These are phyloP conservation scores for Whalleya microplaca DNA, from an alignment of 2,329 filamentous ascomycete genomes.

Conservation along the genomic window DNA sequence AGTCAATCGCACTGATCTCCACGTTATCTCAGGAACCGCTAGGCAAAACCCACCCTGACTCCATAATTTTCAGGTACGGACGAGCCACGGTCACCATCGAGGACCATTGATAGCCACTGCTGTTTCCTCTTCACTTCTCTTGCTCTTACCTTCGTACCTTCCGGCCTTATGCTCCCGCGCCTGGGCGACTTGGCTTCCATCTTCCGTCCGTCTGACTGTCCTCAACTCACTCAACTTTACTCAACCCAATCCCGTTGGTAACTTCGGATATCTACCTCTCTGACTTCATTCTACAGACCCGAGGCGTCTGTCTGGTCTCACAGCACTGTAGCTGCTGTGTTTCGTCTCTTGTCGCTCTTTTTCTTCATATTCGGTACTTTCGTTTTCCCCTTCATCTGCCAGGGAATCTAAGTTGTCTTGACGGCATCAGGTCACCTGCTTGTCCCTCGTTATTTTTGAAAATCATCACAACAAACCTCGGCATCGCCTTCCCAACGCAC, in stretches of 20 bases:
- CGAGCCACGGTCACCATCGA: too few relatives aligned
- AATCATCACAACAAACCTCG: constrained; percentile 9
- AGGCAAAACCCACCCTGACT: neutral
- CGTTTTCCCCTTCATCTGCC: constrained; percentile 19
- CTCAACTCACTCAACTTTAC: neutral
- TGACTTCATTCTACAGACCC: constrained; percentile 16
- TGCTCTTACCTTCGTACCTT: neutral
- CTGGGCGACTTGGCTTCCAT: neutral
- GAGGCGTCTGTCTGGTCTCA: constrained; percentile 20
- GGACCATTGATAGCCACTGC: too few relatives aligned
- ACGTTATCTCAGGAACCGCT: neutral
- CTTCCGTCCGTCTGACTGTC: neutral
- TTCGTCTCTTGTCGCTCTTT: constrained; percentile 26
- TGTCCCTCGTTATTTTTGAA: constrained; percentile 22
- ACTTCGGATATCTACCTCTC: constrained; percentile 14
- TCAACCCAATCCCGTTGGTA: neutral
- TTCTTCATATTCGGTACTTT: constrained; percentile 25
- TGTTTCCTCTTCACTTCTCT: neutral
- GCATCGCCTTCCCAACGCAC: constrained; percentile 13
- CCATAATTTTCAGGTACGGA: neutral
- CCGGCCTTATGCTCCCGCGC: neutral
- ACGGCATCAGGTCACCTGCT: constrained; percentile 25
- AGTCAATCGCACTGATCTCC: neutral
- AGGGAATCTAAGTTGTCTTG: constrained; percentile 29
- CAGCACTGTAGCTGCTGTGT: constrained; percentile 5